Percentiles rank a stretch among this genome's conserved stretches.
These are phyloP conservation scores for Rhizopus arrhizus DNA, from an alignment of 371 early-diverging fungal genomes.

Conservation along the genomic window DNA sequence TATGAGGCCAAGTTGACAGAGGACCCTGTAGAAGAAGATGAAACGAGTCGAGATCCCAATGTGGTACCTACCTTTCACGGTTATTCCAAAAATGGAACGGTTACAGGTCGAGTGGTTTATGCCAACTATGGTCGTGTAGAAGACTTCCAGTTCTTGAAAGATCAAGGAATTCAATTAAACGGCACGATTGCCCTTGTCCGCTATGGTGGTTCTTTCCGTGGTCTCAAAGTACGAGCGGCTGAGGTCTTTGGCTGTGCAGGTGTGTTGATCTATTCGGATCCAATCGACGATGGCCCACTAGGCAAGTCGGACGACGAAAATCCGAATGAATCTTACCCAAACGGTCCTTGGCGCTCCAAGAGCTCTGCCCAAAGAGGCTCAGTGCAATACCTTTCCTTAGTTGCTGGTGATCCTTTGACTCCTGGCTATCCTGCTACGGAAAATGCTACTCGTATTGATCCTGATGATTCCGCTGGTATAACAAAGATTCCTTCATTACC, in stretches of 20 bases:
- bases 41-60: conserved; percentile 50
- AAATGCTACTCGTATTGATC: conserved; percentile 56
- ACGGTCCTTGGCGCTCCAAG: conserved; percentile 67
- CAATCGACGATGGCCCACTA: conserved; percentile 61
- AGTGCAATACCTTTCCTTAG: conserved; percentile 50
- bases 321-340: conserved; percentile 59
- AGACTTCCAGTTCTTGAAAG: conserved; percentile 60
- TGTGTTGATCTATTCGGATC: conserved; percentile 66
- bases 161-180: conserved; percentile 50
- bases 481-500: conserved; percentile 72
- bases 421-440: conserved; percentile 64
- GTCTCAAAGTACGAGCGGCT: conserved; percentile 67
- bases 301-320: conserved; percentile 20
- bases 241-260: conserved; percentile 62
- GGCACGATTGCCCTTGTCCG: conserved; percentile 66
- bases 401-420: conserved; percentile 69
- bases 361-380: conserved; percentile 67
- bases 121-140: conserved; percentile 67
- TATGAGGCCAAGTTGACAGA: conserved; percentile 64
- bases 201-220: conserved; percentile 64
- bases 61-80: conserved; percentile 67
- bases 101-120: conserved; percentile 64
- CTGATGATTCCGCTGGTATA: conserved; percentile 49
- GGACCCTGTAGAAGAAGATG: conserved; percentile 53
- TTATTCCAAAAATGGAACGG: conserved; percentile 65